These are phyloP conservation scores for Solanum pimpinellifolium DNA, from an alignment of 257 asterid genomes.

Conservation along the genomic window DNA sequence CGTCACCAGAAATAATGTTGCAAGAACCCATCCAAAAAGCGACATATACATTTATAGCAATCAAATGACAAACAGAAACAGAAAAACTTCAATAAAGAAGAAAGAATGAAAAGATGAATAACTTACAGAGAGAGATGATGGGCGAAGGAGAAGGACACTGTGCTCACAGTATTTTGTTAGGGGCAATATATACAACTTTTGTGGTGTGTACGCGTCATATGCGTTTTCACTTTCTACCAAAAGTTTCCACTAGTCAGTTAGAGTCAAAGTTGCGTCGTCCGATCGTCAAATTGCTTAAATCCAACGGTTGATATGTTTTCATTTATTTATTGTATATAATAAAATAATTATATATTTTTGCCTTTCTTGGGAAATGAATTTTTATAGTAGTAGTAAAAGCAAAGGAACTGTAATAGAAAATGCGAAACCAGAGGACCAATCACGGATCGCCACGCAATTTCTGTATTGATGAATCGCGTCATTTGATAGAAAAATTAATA, in stretches of 20 bases:
- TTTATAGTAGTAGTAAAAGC: neutral
- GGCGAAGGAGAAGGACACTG: neutral
- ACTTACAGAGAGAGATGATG: neutral
- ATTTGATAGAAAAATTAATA: no score
- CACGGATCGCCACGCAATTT: neutral
- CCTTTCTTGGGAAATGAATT: neutral
- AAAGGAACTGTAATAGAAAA: neutral
- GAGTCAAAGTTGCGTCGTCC: slow-evolving; percentile 10
- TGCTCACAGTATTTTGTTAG: neutral
- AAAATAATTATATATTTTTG: neutral
- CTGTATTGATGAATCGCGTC: neutral
- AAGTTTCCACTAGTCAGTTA: neutral
- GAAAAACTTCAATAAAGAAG: no score
- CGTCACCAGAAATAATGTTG: neutral
- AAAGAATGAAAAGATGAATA: neutral
- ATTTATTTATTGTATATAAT: neutral
- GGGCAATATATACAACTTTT: neutral
- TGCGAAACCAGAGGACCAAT: neutral
- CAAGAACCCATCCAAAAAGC: neutral
- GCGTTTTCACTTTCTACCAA: neutral
- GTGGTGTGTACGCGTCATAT: neutral
- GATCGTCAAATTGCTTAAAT: slow-evolving; percentile 5
- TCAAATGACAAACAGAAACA: neutral
- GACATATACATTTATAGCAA: neutral
- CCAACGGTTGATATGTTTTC: neutral